A percentile compares a stretch with the other conserved stretches of the same genome.
phyloP scores from a whole-genome alignment of 495 filamentous ascomycete genomes.

The Aspergillus saccharolyticus region DNA sequence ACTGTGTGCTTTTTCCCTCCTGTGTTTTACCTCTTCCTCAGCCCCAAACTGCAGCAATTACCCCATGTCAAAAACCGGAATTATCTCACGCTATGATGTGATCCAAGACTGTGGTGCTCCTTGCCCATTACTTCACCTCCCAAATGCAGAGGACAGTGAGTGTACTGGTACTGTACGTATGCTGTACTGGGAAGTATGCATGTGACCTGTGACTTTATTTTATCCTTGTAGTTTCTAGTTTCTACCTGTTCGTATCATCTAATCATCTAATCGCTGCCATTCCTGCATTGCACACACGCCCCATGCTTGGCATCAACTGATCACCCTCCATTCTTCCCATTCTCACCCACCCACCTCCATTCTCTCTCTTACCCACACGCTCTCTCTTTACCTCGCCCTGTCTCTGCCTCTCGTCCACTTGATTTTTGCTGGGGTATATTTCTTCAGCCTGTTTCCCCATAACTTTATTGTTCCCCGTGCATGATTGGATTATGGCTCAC shows the following conservation, averaged over 20 bases:
- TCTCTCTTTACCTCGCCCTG: neutral
- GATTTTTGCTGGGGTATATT: neutral
- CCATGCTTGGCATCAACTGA: neutral
- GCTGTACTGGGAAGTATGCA: too few relatives aligned
- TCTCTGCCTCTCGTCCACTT: neutral
- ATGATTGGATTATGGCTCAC: conserved; percentile 24
- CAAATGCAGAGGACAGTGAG: too few relatives aligned
- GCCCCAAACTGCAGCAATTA: neutral
- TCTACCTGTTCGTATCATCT: too few relatives aligned
- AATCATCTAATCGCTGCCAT: too few relatives aligned
- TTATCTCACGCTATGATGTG: neutral
- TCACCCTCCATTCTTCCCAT: neutral
- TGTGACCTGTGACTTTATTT: too few relatives aligned
- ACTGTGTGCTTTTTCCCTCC: neutral
- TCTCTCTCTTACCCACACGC: neutral
- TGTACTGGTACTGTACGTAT: too few relatives aligned
- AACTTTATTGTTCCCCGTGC: conserved; percentile 3
- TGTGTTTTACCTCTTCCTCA: neutral
- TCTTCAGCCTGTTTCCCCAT: neutral
- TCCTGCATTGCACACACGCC: neutral
- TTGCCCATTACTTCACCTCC: too few relatives aligned
- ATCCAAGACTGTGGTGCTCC: neutral
- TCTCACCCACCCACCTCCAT: neutral
- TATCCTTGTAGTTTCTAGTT: too few relatives aligned
- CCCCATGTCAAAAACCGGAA: neutral